Evolutionary conservation across 2,329 filamentous ascomycete genomes (phyloP).

Genomic region (Sarocladiaceae sp.): DNA sequence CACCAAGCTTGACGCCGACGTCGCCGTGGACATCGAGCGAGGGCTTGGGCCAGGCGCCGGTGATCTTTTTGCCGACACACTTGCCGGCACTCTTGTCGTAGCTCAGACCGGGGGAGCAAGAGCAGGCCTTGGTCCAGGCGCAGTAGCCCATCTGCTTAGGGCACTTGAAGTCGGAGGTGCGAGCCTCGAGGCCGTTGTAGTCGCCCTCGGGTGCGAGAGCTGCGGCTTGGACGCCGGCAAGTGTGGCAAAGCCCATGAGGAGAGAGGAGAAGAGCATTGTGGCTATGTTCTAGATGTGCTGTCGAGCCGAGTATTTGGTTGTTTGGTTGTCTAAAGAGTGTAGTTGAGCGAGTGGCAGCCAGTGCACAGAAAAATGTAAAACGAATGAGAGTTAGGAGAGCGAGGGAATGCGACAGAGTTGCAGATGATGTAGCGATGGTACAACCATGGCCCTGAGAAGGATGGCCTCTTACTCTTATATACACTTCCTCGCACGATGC

Average conservation of each 20-base stretch:
- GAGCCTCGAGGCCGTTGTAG: slow-evolving; percentile 1
- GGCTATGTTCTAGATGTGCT: not conserved
- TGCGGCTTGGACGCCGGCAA: not conserved
- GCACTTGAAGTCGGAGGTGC: slow-evolving; percentile 16
- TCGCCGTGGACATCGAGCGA: slow-evolving; percentile 2
- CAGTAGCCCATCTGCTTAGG: slow-evolving; percentile 29
- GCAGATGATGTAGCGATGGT: too few species aligned
- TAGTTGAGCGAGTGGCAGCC: slow-evolving; percentile 4
- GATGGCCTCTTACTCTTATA: too few species aligned
- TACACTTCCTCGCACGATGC: too few species aligned
- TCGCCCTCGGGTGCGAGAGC: slow-evolving; percentile 1
- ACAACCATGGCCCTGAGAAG: too few species aligned
- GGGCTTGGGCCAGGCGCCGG: slow-evolving; percentile 28
- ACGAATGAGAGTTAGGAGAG: slow-evolving; percentile 3
- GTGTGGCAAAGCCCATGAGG: not conserved
- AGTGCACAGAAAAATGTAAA: slow-evolving; percentile 1
- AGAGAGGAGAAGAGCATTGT: slow-evolving; percentile 3
- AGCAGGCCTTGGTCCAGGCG: slow-evolving; percentile 33
- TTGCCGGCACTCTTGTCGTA: slow-evolving; percentile 24
- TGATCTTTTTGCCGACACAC: slow-evolving; percentile 21
- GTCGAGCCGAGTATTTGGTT: not conserved
- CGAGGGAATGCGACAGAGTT: not conserved
- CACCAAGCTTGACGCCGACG: slow-evolving; percentile 20
- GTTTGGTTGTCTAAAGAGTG: not conserved
- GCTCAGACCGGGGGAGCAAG: slow-evolving; percentile 35